Conservation (phyloP, 2,329 filamentous ascomycete species). For the Blastomyces silverae region DNA sequence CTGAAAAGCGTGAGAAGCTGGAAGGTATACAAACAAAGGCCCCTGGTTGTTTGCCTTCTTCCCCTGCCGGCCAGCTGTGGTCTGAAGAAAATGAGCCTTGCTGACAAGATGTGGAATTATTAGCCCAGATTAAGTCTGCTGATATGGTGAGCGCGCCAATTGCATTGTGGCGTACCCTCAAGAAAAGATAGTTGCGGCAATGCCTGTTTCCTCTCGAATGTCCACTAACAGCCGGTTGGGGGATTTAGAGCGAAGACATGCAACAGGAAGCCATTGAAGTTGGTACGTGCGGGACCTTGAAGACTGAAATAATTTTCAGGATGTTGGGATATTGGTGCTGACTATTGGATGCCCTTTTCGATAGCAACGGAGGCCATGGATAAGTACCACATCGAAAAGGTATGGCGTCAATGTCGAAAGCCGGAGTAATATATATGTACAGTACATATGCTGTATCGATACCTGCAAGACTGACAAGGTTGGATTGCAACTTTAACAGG, state of each 20-base stretch:
- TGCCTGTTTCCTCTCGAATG: constrained; percentile 16
- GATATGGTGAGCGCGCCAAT: constrained; percentile 68
- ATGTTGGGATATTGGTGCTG: constrained; percentile 7
- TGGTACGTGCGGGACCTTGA: constrained; percentile 53
- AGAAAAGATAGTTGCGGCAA: constrained; percentile 29
- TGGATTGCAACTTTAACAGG: constrained; percentile 47
- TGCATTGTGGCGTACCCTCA: not conserved
- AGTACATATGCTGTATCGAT: constrained; percentile 6
- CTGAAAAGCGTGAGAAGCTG: constrained; percentile 63
- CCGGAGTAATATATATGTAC: constrained; percentile 11
- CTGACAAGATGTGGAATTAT: constrained; percentile 20
- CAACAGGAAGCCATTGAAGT: constrained; percentile 92
- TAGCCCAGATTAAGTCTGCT: constrained; percentile 94
- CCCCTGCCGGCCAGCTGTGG: constrained; percentile 5
- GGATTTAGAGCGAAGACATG: constrained; percentile 82
- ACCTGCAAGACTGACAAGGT: constrained; percentile 18
- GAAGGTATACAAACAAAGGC: constrained; percentile 50
- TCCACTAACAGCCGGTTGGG: constrained; percentile 23
- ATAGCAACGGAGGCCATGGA: constrained; percentile 65
- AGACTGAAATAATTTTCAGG: not conserved
- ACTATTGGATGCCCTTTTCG: constrained; percentile 26
- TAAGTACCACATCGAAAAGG: constrained; percentile 67
- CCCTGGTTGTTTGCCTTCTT: not conserved
- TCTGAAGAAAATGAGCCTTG: not conserved
- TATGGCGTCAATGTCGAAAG: constrained; percentile 27